Evolutionary conservation across 176 grass and related monocot genomes (phyloP), one percentile per base, ranked within the genome.

Genomic region (Carex littledalei): DNA sequence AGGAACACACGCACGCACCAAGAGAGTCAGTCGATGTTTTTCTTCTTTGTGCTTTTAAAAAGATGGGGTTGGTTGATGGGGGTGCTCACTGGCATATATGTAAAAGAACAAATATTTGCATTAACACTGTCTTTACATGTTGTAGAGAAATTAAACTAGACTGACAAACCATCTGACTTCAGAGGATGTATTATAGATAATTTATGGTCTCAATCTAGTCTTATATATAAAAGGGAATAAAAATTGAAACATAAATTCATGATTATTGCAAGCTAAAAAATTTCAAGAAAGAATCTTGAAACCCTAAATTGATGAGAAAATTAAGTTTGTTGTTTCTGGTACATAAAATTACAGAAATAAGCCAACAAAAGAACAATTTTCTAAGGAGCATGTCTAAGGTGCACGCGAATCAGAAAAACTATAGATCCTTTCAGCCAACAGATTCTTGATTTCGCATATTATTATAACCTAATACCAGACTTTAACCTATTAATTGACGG

Each of bases 291-390:
- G 8, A 81, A 35, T 62, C 17, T 41, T 13, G 17, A 81, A 32
- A 61, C 53, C 79, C 34, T 20, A 63, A 81, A 45, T 21, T 63
- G 8, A 81, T 43, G 15, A 80, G 14, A 59, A 81, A 62, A 60
- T 64, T 10, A 78, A 22, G 20, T 22, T 43, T 13, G 41, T 31
- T 54, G n/a, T 78, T 52, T 6, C 8, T 54, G 32, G 60, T 10
- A 63, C 47, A 63, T 26, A 79, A 79, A 76, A 52, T 16, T 20
- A 24, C 52, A 79, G 53, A 79, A 79, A 53, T 79, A 79, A 9
- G 12, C 9, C 4, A 66, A 32, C 63, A 52, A 78, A 49, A 78
- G 8, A 43, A 55, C n/a, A 78, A 1, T 12, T 55, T 53, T 77
- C 14, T 22, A 10, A 77, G 43, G 52, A 34, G 13, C 34, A 79